Evolutionary conservation across 352 stramenopile genomes (phyloP).

Genomic region (Thraustotheca clavata): DNA sequence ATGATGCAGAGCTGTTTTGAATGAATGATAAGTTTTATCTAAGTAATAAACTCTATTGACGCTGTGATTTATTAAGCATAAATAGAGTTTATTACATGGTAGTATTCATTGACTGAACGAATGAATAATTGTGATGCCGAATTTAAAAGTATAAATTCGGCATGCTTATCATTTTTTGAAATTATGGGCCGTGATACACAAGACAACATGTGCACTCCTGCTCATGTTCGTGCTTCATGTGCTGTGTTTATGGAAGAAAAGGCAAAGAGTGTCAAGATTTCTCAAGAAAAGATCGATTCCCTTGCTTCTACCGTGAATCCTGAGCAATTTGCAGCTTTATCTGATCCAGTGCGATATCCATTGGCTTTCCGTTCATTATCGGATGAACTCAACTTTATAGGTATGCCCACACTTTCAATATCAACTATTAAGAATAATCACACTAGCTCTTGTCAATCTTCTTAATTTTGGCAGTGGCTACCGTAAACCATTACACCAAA

Average conservation of each 20-base stretch:
- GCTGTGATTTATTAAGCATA: too few species aligned
- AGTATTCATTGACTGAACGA: too few species aligned
- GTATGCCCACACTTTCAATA: slow-evolving; percentile 27
- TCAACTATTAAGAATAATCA: not conserved
- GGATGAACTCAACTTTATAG: slow-evolving; percentile 73
- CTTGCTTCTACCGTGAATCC: slow-evolving; percentile 50
- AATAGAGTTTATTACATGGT: too few species aligned
- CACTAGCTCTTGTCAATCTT: slow-evolving; percentile 46
- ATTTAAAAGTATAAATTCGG: not conserved
- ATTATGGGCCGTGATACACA: not conserved
- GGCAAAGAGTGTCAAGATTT: slow-evolving; percentile 39
- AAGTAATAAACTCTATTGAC: too few species aligned
- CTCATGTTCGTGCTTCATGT: slow-evolving; percentile 43
- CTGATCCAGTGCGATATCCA: slow-evolving; percentile 47
- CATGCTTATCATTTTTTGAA: not conserved
- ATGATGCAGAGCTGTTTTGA: too few species aligned
- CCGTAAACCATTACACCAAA: slow-evolving; percentile 69
- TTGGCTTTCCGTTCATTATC: slow-evolving; percentile 63
- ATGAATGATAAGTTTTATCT: too few species aligned
- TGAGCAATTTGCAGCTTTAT: slow-evolving; percentile 39
- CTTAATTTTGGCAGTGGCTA: slow-evolving; percentile 78
- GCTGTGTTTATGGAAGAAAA: slow-evolving; percentile 35
- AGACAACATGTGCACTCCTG: not conserved
- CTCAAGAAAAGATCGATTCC: slow-evolving; percentile 33
- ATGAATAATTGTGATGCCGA: too few species aligned